Evolutionary conservation across 2,329 filamentous ascomycete species (phyloP), one percentile per base, ranked within the genome.

Genomic region (Dendryphion nanum): DNA sequence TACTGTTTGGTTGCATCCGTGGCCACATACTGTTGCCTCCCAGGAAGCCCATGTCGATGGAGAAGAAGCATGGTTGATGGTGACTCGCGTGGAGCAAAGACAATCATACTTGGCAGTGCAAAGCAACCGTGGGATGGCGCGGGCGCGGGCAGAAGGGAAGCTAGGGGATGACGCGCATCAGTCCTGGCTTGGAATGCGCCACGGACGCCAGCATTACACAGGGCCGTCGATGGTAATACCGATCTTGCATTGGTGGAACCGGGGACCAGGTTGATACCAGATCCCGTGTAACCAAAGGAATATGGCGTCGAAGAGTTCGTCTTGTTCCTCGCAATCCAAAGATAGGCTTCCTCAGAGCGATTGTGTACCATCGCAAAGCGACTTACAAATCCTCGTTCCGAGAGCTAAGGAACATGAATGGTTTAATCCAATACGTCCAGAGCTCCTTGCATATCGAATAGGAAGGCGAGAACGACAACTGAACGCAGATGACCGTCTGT

Each of bases 171-270:
- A 61, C 54, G 59, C 59, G 51, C 60, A 60, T 51, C 38, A 35
- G 42, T 53, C 53, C 51, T 40, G 42, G 45, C 47, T 50, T 44
- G 48, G 47, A 47, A 44, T 42, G 48, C 57, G 61, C 61, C 59
- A 59, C 51, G 34, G 41, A 44, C 57, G 53, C 58, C 56, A 49
- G 48, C 33, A 37, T 45, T 42, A 52, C 53, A 57, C 44, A 33
- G 40, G 47, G 42, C 40, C 47, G 38, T 51, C 50, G 45, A 54
- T 40, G 40, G 62, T 62, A 37, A 50, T 46, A 63, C 55, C 40
- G 50, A 64, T 65, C 61, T 63, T 52, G 60, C 59, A 65, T 61
- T 45, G 37, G 59, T 63, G 57, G 49, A 53, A 62, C 61, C 61
- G 53, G 44, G 47, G 43, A 45, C 53, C 59, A 61, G 59, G 57